Conservation (phyloP, 2,329 filamentous ascomycete species). For the Phoma herbarum region DNA sequence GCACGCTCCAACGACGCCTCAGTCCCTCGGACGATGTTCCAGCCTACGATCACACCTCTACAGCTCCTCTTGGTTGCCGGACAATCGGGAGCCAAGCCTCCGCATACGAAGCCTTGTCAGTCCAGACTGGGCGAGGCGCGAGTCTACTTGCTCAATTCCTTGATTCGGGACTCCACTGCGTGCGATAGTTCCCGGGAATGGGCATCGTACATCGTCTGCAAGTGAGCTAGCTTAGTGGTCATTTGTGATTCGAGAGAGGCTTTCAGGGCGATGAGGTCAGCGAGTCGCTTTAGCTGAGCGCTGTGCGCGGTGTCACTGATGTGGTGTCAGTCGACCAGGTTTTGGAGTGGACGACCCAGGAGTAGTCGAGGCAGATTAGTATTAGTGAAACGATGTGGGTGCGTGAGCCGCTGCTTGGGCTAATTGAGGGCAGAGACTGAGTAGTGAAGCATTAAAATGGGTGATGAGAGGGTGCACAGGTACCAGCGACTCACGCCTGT, state of each 20-base stretch:
- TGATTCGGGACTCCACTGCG: slow-evolving; percentile 32
- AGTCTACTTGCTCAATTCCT: slow-evolving; percentile 28
- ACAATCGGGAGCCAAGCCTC: neutral
- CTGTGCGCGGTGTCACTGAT: slow-evolving; percentile 33
- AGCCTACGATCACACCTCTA: neutral
- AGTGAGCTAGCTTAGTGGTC: slow-evolving; percentile 23
- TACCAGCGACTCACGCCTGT: slow-evolving; percentile 37
- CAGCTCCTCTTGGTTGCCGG: neutral
- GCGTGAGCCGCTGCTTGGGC: neutral
- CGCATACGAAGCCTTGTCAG: neutral
- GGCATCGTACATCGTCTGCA: slow-evolving; percentile 32
- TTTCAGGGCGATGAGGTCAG: slow-evolving; percentile 36
- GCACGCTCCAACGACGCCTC: neutral
- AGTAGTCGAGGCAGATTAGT: neutral
- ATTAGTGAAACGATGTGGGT: neutral
- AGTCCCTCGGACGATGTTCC: neutral
- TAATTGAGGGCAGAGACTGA: neutral
- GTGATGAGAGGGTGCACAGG: neutral
- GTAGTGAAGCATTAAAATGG: neutral
- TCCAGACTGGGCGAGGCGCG: slow-evolving; percentile 1
- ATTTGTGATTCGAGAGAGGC: slow-evolving; percentile 38
- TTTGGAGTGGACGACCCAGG: neutral
- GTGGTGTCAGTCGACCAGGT: neutral
- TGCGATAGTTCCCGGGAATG: slow-evolving; percentile 36
- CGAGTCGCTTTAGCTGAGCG: slow-evolving; percentile 37